phyloP scores from a whole-genome alignment of 345 rosid genomes.

The Salix arbutifolia region DNA sequence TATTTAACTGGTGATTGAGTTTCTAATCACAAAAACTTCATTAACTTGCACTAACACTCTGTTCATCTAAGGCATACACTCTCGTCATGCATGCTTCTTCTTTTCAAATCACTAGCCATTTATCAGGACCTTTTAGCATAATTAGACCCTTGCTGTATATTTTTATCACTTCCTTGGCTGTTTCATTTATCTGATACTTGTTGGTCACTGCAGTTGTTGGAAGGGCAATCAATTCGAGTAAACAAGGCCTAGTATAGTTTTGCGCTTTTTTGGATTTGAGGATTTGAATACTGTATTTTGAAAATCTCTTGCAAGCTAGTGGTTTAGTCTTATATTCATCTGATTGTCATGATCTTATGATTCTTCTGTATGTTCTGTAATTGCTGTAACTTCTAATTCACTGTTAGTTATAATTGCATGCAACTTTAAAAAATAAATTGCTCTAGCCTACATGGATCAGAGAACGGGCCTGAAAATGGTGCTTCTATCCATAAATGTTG shows the following conservation, averaged over 20 bases:
- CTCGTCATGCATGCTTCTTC: neutral
- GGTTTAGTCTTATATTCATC: neutral
- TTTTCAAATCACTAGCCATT: neutral
- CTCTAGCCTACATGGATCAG: no score
- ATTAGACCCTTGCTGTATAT: neutral
- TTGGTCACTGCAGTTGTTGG: slow-evolving; percentile 51
- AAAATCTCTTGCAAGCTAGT: neutral
- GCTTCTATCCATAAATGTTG: no score
- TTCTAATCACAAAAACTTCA: neutral
- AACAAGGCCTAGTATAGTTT: slow-evolving; percentile 56
- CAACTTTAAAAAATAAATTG: no score
- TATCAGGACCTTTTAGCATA: neutral
- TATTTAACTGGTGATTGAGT: neutral
- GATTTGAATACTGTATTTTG: neutral
- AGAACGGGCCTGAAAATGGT: no score
- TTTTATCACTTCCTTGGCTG: neutral
- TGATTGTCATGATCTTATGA: neutral
- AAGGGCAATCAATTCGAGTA: slow-evolving; percentile 81
- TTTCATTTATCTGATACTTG: neutral
- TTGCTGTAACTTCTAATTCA: no score
- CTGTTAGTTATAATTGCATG: no score
- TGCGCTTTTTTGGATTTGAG: neutral
- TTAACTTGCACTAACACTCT: neutral
- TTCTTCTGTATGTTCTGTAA: no score
- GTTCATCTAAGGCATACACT: neutral